phyloP scores from a whole-genome alignment of 306 rosid species.

The Dalbergia cultrata region DNA sequence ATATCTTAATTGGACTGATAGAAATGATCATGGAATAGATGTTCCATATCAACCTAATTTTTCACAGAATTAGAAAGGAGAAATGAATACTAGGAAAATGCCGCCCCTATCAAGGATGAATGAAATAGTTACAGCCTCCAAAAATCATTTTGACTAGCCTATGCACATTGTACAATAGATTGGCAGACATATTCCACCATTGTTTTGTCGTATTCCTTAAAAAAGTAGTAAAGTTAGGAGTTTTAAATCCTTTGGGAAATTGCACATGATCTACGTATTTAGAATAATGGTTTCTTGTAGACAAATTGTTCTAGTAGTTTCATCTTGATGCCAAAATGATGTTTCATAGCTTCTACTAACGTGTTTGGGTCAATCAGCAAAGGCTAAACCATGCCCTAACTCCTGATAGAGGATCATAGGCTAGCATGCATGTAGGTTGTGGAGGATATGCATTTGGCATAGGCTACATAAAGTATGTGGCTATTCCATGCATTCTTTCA shows the following conservation, averaged over 20 bases:
- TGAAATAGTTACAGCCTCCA: background rate
- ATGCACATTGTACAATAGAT: background rate
- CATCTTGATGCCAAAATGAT: too few species aligned
- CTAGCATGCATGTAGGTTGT: too few species aligned
- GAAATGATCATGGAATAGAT: background rate
- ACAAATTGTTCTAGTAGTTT: background rate
- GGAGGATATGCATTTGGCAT: too few species aligned
- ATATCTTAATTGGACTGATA: background rate
- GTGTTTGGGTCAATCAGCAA: too few species aligned
- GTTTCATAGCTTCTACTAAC: too few species aligned
- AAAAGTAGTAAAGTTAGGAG: background rate
- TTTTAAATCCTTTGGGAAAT: too few species aligned
- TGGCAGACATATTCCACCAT: background rate
- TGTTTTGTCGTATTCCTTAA: background rate
- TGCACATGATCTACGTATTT: background rate
- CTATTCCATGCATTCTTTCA: too few species aligned
- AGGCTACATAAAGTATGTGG: too few species aligned
- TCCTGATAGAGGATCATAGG: too few species aligned
- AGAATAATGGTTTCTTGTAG: too few species aligned
- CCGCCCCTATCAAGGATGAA: background rate
- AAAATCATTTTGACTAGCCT: background rate
- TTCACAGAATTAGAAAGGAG: background rate
- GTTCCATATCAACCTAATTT: background rate
- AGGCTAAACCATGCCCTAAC: too few species aligned
- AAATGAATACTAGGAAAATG: background rate